These are phyloP conservation scores for Trichoderma sp. DNA, from an alignment of 2,329 filamentous ascomycete species.

Conservation along the genomic window DNA sequence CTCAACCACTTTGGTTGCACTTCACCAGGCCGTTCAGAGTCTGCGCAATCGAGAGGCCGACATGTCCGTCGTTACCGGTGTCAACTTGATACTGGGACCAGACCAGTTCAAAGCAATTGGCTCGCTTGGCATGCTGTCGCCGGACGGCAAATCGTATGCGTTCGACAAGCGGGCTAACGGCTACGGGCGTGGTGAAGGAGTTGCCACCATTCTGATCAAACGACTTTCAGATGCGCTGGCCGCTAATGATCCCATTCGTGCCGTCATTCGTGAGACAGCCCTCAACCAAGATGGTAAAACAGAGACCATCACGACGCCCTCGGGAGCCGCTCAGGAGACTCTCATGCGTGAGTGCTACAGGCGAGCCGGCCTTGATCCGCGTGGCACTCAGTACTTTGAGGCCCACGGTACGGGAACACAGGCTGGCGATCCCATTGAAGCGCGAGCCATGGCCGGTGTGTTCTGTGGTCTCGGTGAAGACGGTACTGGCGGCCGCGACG, in stretches of 20 bases:
- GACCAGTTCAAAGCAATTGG: background rate
- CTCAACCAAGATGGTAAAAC: slow-evolving; percentile 18
- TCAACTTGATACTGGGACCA: slow-evolving; percentile 24
- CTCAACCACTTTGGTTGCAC: background rate
- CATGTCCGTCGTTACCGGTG: slow-evolving; percentile 19
- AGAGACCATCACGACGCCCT: slow-evolving; percentile 8
- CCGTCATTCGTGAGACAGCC: background rate
- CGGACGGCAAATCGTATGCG: slow-evolving; percentile 6
- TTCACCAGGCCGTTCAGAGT: slow-evolving; percentile 4
- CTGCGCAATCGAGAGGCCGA: background rate
- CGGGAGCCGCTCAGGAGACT: background rate
- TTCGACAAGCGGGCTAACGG: slow-evolving; percentile 3
- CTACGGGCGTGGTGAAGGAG: slow-evolving; percentile 19
- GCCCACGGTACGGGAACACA: slow-evolving; percentile 41
- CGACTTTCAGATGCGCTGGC: background rate
- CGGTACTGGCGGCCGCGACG: slow-evolving; percentile 19
- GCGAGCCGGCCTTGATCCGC: background rate
- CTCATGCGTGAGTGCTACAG: background rate
- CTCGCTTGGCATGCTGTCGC: background rate
- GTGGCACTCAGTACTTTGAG: slow-evolving; percentile 9
- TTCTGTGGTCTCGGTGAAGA: background rate
- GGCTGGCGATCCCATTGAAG: slow-evolving; percentile 28
- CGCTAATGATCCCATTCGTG: slow-evolving; percentile 5
- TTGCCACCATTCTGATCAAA: slow-evolving; percentile 2
- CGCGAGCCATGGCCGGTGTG: background rate